phyloP scores from a whole-genome alignment of 306 rosid genomes.

The Lupinus albus region DNA sequence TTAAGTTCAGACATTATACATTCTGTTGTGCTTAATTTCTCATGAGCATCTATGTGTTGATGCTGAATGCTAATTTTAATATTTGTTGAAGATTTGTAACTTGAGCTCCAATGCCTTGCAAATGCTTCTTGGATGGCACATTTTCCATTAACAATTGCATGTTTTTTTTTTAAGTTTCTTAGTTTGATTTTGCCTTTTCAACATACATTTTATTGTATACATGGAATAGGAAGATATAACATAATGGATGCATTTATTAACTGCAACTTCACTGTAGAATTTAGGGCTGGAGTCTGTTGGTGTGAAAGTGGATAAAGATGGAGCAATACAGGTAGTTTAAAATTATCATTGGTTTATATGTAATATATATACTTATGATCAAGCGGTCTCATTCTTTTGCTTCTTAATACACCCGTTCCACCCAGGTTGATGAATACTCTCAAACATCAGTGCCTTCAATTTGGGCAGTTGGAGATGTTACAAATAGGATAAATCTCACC shows the following conservation, averaged over 20 bases:
- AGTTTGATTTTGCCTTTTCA: constrained; percentile 25
- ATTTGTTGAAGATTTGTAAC: constrained; percentile 16
- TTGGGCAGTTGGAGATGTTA: constrained; percentile 98
- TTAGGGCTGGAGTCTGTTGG: constrained; percentile 93
- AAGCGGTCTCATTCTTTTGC: neutral
- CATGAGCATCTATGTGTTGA: constrained; percentile 3
- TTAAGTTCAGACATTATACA: constrained; percentile 19
- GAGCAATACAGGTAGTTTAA: constrained; percentile 84
- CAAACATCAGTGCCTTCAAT: constrained; percentile 88
- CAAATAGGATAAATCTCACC: constrained; percentile 89
- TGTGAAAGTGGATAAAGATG: constrained; percentile 66
- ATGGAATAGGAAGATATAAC: constrained; percentile 16
- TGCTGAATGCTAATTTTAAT: constrained; percentile 26
- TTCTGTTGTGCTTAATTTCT: constrained; percentile 31
- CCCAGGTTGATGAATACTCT: constrained; percentile 92
- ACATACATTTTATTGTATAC: constrained; percentile 26
- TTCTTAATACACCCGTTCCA: neutral
- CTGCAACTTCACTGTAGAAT: constrained; percentile 62
- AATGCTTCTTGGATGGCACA: constrained; percentile 22
- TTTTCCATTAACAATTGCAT: constrained; percentile 23
- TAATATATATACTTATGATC: constrained; percentile 9
- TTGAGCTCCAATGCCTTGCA: constrained; percentile 16
- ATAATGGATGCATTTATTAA: constrained; percentile 25
- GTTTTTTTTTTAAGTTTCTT: constrained; percentile 29
- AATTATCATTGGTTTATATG: constrained; percentile 30